phyloP scores from a whole-genome alignment of 345 rosid species.

The Eutrema yunnanense region DNA sequence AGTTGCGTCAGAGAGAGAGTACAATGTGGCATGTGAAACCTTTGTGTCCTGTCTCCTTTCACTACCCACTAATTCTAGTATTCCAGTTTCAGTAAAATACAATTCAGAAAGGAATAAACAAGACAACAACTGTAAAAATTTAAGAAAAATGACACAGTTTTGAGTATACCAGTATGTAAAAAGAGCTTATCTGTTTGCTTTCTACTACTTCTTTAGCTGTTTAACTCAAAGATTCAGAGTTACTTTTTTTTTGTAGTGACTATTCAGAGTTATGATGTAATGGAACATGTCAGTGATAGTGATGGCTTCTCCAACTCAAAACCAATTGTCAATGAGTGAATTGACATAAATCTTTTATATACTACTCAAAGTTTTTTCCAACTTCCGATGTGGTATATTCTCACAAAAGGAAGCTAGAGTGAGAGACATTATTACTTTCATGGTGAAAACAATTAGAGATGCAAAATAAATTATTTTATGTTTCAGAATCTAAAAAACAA shows the following conservation, averaged over 20 bases:
- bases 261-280: not conserved
- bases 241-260: not conserved
- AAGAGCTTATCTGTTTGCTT: not conserved
- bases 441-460: not conserved
- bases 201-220: not conserved
- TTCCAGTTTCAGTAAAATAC: not conserved
- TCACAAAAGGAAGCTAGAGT: not conserved
- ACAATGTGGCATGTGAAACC: slow-evolving; percentile 30
- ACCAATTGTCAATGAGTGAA: too few species aligned
- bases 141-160: not conserved
- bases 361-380: too few species aligned
- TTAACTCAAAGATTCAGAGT: slow-evolving; percentile 9
- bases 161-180: not conserved
- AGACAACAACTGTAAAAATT: not conserved
- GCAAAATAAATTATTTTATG: too few species aligned
- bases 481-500: too few species aligned
- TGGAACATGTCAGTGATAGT: not conserved
- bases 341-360: too few species aligned
- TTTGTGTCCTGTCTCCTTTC: slow-evolving; percentile 30
- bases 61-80: slow-evolving; percentile 27
- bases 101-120: not conserved
- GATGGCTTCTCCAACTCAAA: not conserved
- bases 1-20: slow-evolving; percentile 20
- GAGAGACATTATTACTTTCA: not conserved
- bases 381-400: too few species aligned